These are phyloP conservation scores for Toxoplasma gondii DNA, from an alignment of 169 alveolate genomes.

Conservation along the genomic window DNA sequence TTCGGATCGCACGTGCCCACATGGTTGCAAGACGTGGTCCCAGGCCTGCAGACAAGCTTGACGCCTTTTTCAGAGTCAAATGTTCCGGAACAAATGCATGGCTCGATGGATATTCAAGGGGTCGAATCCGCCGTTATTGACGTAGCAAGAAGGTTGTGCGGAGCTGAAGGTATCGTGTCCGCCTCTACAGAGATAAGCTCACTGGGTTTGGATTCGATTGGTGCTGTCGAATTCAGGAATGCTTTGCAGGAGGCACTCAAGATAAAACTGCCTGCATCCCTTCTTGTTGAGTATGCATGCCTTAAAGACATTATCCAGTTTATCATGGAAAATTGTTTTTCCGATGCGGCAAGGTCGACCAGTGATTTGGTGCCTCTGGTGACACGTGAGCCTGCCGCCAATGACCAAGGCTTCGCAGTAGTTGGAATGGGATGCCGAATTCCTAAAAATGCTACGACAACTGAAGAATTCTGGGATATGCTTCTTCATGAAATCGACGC, in stretches of 20 bases:
- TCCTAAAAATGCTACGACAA: constrained; percentile 48
- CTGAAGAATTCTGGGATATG: constrained; percentile 63
- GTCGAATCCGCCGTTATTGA: not conserved
- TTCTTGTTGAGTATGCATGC: constrained; percentile 74
- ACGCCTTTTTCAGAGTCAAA: not conserved
- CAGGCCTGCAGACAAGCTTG: not conserved
- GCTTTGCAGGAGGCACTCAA: constrained; percentile 67
- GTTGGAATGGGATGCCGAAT: constrained; percentile 65
- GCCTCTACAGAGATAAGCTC: constrained; percentile 25
- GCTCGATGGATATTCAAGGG: not conserved
- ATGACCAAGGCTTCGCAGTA: constrained; percentile 44
- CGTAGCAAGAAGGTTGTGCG: constrained; percentile 1
- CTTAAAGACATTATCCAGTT: constrained; percentile 49
- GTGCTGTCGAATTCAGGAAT: constrained; percentile 77
- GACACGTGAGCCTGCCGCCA: not conserved
- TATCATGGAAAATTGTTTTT: constrained; percentile 1
- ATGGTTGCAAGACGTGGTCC: not conserved
- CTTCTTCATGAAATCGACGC: constrained; percentile 52
- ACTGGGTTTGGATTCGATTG: constrained; percentile 75
- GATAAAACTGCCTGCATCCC: constrained; percentile 72
- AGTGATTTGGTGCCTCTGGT: too few species aligned
- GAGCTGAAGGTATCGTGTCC: not conserved
- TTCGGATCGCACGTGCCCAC: constrained; percentile 44
- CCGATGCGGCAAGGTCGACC: not conserved
- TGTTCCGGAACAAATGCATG: not conserved